Percentiles rank a stretch among this genome's conserved stretches.
phyloP scores from a whole-genome alignment of 768 basidiomycete genomes.

The Paxillus involutus region DNA sequence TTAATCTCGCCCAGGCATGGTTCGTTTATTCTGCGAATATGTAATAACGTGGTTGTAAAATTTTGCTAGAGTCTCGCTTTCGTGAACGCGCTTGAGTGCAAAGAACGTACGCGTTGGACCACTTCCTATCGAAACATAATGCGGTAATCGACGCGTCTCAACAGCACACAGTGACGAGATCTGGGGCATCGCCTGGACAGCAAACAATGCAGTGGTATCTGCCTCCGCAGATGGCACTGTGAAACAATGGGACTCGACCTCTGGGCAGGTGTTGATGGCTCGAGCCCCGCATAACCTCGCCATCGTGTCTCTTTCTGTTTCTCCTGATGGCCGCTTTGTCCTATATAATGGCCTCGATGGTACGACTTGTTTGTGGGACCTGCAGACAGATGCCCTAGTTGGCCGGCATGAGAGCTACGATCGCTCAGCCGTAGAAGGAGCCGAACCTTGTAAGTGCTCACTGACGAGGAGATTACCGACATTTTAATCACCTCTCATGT shows the following conservation, averaged over 20 bases:
- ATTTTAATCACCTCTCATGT: neutral
- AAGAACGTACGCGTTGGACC: slow-evolving; percentile 59
- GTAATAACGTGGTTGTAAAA: slow-evolving; percentile 21
- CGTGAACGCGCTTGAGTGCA: slow-evolving; percentile 68
- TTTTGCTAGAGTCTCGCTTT: slow-evolving; percentile 64
- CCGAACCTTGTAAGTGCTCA: slow-evolving; percentile 65
- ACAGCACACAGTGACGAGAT: slow-evolving; percentile 78
- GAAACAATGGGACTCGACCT: slow-evolving; percentile 68
- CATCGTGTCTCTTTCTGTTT: slow-evolving; percentile 76
- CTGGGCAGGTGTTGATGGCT: slow-evolving; percentile 58
- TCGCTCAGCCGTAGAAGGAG: slow-evolving; percentile 49
- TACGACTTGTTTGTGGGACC: slow-evolving; percentile 72
- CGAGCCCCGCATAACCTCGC: slow-evolving; percentile 81
- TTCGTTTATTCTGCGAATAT: slow-evolving; percentile 20
- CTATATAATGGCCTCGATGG: slow-evolving; percentile 89
- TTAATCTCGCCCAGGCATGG: slow-evolving; percentile 17
- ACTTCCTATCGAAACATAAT: slow-evolving; percentile 12
- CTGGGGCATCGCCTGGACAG: slow-evolving; percentile 77
- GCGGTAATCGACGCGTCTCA: slow-evolving; percentile 18
- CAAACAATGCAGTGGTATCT: slow-evolving; percentile 61
- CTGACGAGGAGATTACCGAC: neutral
- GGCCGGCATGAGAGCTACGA: slow-evolving; percentile 76
- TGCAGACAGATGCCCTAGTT: slow-evolving; percentile 57
- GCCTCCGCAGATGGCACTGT: slow-evolving; percentile 78
- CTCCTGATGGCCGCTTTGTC: slow-evolving; percentile 61